Percentiles rank a stretch among this genome's conserved stretches.
These are phyloP conservation scores for Candida berthetii DNA, from an alignment of 805 yeast genomes.

Conservation along the genomic window DNA sequence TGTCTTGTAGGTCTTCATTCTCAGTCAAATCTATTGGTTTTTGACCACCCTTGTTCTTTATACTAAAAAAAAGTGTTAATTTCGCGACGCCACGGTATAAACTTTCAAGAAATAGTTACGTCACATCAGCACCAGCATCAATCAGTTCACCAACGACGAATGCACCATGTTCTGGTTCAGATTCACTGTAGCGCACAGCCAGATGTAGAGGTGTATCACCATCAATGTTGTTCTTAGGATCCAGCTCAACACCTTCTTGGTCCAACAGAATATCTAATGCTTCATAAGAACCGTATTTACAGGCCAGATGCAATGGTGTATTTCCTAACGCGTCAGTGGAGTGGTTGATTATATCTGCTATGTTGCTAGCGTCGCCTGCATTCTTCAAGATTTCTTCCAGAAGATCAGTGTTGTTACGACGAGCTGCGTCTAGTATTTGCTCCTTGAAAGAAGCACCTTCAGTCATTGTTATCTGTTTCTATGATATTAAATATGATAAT, in stretches of 20 bases:
- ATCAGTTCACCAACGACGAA: conserved; percentile 74
- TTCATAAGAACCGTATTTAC: conserved; percentile 79
- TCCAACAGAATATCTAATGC: conserved; percentile 78
- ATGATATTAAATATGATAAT: too few relatives aligned
- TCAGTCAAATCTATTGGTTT: conserved; percentile 70
- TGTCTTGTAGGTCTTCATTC: conserved; percentile 48
- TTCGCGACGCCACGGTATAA: background rate
- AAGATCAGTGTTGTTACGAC: conserved; percentile 82
- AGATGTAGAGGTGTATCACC: conserved; percentile 89
- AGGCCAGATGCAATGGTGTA: conserved; percentile 76
- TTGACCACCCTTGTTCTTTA: conserved; percentile 54
- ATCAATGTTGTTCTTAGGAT: conserved; percentile 63
- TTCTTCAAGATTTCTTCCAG: conserved; percentile 48
- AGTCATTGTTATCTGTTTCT: background rate
- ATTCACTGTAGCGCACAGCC: conserved; percentile 70
- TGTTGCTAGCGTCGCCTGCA: conserved; percentile 20
- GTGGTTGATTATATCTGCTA: conserved; percentile 53
- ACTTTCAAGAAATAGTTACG: conserved; percentile 5
- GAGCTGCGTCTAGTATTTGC: conserved; percentile 79
- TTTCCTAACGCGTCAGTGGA: conserved; percentile 75
- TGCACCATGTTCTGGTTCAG: conserved; percentile 81
- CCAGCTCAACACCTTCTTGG: conserved; percentile 86
- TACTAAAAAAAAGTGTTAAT: conserved; percentile 13
- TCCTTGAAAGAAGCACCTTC: conserved; percentile 76
- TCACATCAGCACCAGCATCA: conserved; percentile 89